These are phyloP conservation scores for Fragilaria crotonensis DNA, from an alignment of 108 stramenopile species.

Conservation along the genomic window DNA sequence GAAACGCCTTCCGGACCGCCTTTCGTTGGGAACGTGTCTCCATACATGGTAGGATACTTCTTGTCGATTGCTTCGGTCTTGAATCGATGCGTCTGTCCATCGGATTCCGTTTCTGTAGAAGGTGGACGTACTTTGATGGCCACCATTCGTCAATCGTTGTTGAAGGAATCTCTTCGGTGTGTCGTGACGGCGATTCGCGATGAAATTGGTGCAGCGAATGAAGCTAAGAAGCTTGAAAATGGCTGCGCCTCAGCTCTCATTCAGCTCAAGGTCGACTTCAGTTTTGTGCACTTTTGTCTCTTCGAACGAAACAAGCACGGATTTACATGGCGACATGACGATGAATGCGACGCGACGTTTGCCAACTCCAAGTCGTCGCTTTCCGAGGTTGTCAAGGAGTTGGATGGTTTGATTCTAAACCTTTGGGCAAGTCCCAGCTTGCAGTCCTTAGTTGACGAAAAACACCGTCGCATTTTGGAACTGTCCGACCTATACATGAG, in stretches of 20 bases:
- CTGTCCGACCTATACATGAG: constrained; percentile 66
- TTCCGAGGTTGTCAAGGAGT: constrained; percentile 7
- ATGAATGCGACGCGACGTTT: background rate
- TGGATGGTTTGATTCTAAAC: constrained; percentile 7
- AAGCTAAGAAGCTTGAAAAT: constrained; percentile 6
- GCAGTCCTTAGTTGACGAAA: constrained; percentile 18
- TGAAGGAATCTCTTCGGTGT: constrained; percentile 35
- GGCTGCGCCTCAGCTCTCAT: constrained; percentile 46
- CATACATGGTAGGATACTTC: constrained; percentile 56
- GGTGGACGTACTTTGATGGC: constrained; percentile 34
- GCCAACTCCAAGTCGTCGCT: constrained; percentile 1
- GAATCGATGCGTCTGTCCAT: constrained; percentile 71
- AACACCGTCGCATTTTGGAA: constrained; percentile 43
- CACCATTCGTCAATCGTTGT: constrained; percentile 51
- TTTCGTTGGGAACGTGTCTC: constrained; percentile 61
- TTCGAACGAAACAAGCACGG: constrained; percentile 30
- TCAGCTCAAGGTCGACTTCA: constrained; percentile 51
- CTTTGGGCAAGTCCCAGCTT: constrained; percentile 1
- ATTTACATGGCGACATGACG: constrained; percentile 2
- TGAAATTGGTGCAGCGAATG: constrained; percentile 1
- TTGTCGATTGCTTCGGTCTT: constrained; percentile 52
- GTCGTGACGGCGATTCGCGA: constrained; percentile 19
- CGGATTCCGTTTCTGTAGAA: constrained; percentile 70
- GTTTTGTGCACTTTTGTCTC: constrained; percentile 40
- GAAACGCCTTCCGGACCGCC: constrained; percentile 8